Base-by-base conservation (phyloP, 345 rosid species). In the Dipteronia dyeriana region DNA sequence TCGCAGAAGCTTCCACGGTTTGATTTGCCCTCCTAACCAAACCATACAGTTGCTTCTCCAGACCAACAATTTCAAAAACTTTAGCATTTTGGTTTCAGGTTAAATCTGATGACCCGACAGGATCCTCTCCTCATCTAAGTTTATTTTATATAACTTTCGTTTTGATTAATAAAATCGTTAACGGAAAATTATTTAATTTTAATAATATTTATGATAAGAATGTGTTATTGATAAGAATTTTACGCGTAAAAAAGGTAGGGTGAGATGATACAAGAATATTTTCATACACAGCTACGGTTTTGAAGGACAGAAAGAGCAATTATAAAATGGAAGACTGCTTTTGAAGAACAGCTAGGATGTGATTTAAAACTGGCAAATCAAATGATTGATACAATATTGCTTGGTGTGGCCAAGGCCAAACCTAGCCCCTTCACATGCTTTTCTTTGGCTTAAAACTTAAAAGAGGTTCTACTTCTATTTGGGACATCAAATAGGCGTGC, bases 291-390 rank as follows among this genome's bases (percentile, higher is more conserved):
- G 43, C 54, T 10, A 51, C 26, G 51, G 75, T 62, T 5, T 56
- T 29, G 47, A 26, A 39, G 49, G 79, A 80, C 73, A 77, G 61
- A 77, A 61, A 69, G 61, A 43, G 49, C 80, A 81, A 79, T 81
- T 29, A 75, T 86, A 67, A 65, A 72, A 11, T 23, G 64, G 76
- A 74, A 71, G 82, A 81, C 84, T 72, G 22, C 66, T 74, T 76
- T 74, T 62, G 7, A 61, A 73, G 16, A 68, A 68, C 79, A 85
- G 84, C 76, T 80, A 25, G 66, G 81, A 74, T 79, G 73, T 70
- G 77, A 77, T 67, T 47, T 47, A 78, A 79, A 79, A 70, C 77
- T 70, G 73, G 76, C 70, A 79, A 74, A 79, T 81, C 84, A 70
- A 49, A 75, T 80, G 80, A 82, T 77, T 81, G 78, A 71, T 66